These are phyloP conservation scores for Penicillium mononematosum DNA, from an alignment of 495 filamentous ascomycete species.

Conservation along the genomic window DNA sequence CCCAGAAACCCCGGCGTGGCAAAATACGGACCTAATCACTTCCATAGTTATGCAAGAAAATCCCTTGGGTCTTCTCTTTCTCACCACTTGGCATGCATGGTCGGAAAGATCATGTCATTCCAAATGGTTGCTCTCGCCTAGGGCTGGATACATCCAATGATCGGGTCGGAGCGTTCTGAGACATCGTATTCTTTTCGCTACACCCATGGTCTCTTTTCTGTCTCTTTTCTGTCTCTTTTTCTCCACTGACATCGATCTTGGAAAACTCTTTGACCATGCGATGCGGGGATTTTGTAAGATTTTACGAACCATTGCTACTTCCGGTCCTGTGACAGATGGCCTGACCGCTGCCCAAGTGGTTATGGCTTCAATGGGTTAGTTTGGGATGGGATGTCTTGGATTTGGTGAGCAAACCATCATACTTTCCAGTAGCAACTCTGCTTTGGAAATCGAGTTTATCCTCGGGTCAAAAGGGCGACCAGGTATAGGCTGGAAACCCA, in stretches of 20 bases:
- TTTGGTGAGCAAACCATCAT: neutral
- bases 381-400: slow-evolving; percentile 7
- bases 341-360: slow-evolving; percentile 14
- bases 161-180: slow-evolving; percentile 13
- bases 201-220: neutral
- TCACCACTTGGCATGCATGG: slow-evolving; percentile 11
- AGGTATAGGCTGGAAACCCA: neutral
- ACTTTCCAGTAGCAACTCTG: neutral
- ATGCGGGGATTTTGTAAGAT: slow-evolving; percentile 9
- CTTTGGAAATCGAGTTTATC: neutral
- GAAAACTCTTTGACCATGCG: neutral
- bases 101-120: neutral
- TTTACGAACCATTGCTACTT: neutral
- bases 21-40: neutral
- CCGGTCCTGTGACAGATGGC: slow-evolving; percentile 11
- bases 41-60: neutral
- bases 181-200: slow-evolving; percentile 13
- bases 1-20: slow-evolving; percentile 12
- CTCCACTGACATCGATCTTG: neutral
- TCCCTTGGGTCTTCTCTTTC: neutral
- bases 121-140: neutral
- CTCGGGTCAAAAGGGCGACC: neutral
- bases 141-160: neutral
- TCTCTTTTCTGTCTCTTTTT: slow-evolving; percentile 7
- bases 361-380: neutral